phyloP scores from a whole-genome alignment of 2,329 filamentous ascomycete genomes.

The Fusarium sp. region DNA sequence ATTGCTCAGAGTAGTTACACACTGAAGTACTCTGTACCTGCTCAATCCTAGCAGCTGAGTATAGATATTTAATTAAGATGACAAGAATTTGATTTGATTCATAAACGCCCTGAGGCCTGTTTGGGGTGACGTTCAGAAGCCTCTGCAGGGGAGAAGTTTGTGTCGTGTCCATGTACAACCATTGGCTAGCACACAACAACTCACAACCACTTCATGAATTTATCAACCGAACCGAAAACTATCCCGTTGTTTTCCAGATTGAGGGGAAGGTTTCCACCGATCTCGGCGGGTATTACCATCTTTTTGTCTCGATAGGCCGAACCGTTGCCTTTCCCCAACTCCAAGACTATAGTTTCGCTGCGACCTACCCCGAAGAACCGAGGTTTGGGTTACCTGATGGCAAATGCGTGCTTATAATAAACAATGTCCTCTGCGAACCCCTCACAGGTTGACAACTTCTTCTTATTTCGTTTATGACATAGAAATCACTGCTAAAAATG shows the following conservation, averaged over 20 bases:
- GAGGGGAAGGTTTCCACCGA: conserved; percentile 17
- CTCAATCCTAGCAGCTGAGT: not conserved
- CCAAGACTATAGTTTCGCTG: conserved; percentile 28
- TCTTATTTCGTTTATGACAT: not conserved
- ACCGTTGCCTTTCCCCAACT: conserved; percentile 9
- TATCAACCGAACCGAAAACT: not conserved
- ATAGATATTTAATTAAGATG: rapidly evolving
- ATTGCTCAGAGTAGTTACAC: not conserved
- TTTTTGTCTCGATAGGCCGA: conserved; percentile 17
- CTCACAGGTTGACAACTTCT: conserved; percentile 6
- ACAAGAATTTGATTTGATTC: not conserved
- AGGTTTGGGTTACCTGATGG: conserved; percentile 18
- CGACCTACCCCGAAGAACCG: conserved; percentile 37
- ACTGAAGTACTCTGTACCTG: not conserved
- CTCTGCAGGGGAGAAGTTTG: not conserved
- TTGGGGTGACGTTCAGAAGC: not conserved
- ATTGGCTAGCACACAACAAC: not conserved
- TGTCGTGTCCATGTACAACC: not conserved
- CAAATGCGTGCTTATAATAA: conserved; percentile 33
- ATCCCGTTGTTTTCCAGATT: not conserved
- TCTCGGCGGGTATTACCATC: conserved; percentile 5
- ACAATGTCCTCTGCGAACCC: conserved; percentile 18
- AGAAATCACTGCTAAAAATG: conserved; percentile 22
- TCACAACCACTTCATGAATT: not conserved
- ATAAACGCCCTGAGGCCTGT: not conserved